Evolutionary conservation across 345 rosid genomes (phyloP).

Genomic region (Syzygium jambos): DNA sequence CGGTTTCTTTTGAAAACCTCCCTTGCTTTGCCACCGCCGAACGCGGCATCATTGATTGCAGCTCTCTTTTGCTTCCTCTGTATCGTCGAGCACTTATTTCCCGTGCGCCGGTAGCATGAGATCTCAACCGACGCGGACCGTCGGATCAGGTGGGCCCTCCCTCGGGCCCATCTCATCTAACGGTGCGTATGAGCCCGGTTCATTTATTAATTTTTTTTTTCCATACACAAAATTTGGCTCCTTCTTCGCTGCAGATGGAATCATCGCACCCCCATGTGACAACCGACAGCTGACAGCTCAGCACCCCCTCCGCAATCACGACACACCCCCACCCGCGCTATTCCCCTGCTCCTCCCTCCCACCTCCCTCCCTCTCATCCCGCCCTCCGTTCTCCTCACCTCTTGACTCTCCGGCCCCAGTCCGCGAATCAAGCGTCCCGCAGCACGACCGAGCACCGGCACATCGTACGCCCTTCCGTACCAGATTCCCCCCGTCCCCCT

Average conservation of each 20-base stretch:
- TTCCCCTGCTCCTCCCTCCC: slow-evolving; percentile 5
- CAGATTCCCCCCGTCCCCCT: neutral
- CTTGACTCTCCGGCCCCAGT: neutral
- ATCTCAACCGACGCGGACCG: neutral
- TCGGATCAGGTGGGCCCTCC: neutral
- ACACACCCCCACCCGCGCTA: neutral
- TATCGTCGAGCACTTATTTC: neutral
- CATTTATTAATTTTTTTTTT: neutral
- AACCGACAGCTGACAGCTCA: slow-evolving; percentile 39
- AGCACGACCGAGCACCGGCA: fast-evolving
- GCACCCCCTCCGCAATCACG: neutral
- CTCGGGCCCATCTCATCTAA: neutral
- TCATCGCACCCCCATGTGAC: slow-evolving; percentile 18
- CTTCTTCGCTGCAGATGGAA: neutral
- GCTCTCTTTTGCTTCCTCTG: neutral
- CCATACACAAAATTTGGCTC: too few species aligned
- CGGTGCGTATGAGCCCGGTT: neutral
- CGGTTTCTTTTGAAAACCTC: neutral
- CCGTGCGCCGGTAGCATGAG: neutral
- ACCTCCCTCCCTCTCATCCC: neutral
- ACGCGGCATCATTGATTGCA: neutral
- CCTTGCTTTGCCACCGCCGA: neutral
- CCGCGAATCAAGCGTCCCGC: neutral
- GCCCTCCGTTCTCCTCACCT: neutral
- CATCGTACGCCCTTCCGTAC: neutral